A percentile compares a stretch with the other conserved stretches of the same genome.
phyloP scores from a whole-genome alignment of 495 filamentous ascomycete genomes.

The Oidiodendron maius region DNA sequence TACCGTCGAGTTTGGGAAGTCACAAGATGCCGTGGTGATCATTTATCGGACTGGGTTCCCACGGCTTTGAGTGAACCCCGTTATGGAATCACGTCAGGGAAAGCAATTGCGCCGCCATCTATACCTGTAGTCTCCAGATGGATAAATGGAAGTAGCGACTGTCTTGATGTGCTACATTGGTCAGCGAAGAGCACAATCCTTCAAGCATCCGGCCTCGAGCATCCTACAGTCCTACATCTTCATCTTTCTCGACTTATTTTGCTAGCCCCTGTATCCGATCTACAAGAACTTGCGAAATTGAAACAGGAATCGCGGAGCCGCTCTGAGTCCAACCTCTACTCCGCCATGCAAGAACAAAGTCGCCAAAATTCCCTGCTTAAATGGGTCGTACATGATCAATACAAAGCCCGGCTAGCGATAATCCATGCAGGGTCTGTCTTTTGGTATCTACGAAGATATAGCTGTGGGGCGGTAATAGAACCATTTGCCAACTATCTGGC shows the following conservation, averaged over 20 bases:
- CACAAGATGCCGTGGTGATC: constrained; percentile 35
- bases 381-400: constrained; percentile 45
- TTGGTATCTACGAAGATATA: constrained; percentile 42
- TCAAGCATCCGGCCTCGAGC: constrained; percentile 37
- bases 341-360: not conserved
- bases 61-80: constrained; percentile 21
- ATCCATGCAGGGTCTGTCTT: constrained; percentile 42
- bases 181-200: constrained; percentile 38
- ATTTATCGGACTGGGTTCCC: constrained; percentile 42
- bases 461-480: constrained; percentile 41
- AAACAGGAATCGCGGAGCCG: not conserved
- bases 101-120: constrained; percentile 42
- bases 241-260: constrained; percentile 35
- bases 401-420: constrained; percentile 46
- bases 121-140: constrained; percentile 43
- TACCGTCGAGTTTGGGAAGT: constrained; percentile 46
- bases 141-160: constrained; percentile 48
- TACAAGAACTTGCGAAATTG: constrained; percentile 14
- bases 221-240: constrained; percentile 43
- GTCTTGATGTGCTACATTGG: constrained; percentile 48
- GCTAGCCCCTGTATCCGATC: constrained; percentile 17
- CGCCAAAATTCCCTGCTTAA: not conserved
- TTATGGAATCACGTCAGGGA: constrained; percentile 5
- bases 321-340: constrained; percentile 11
- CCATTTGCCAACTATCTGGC: constrained; percentile 39